Evolutionary conservation across 106 monocot genomes (phyloP).

Genomic region (Dendrobium officinale): DNA sequence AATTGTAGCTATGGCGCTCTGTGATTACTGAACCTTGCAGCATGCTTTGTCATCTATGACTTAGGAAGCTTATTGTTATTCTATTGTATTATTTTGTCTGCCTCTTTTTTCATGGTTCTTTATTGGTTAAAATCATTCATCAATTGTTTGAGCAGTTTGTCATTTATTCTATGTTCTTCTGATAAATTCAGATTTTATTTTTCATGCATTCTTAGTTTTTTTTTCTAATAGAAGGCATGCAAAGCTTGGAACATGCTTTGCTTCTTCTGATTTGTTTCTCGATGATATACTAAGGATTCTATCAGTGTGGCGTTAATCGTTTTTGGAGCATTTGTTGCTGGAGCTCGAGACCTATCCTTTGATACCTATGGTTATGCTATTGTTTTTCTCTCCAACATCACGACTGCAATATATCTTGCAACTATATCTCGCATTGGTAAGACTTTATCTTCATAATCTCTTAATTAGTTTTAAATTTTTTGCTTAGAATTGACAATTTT

Average conservation of each 20-base stretch:
- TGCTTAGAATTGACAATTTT: conserved; percentile 4
- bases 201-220: not conserved
- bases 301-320: conserved; percentile 77
- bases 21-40: too few relatives aligned
- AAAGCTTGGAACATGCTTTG: not conserved
- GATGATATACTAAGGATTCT: conserved; percentile 44
- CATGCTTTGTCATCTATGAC: too few relatives aligned
- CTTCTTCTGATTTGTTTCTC: conserved; percentile 34
- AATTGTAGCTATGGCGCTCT: too few relatives aligned
- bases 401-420: conserved; percentile 94
- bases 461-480: conserved; percentile 1
- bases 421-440: conserved; percentile 93
- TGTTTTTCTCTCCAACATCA: conserved; percentile 78
- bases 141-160: not conserved
- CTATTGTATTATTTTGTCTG: not conserved
- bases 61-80: not conserved
- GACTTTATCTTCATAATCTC: conserved; percentile 12
- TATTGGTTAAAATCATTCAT: not conserved
- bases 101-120: not conserved
- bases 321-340: conserved; percentile 95
- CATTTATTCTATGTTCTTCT: not conserved
- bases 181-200: not conserved
- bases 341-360: conserved; percentile 80
- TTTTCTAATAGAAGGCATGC: not conserved
- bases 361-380: conserved; percentile 78